Base-by-base conservation (phyloP, 139 green algal genomes). In the Axilococcus clingmanii region DNA sequence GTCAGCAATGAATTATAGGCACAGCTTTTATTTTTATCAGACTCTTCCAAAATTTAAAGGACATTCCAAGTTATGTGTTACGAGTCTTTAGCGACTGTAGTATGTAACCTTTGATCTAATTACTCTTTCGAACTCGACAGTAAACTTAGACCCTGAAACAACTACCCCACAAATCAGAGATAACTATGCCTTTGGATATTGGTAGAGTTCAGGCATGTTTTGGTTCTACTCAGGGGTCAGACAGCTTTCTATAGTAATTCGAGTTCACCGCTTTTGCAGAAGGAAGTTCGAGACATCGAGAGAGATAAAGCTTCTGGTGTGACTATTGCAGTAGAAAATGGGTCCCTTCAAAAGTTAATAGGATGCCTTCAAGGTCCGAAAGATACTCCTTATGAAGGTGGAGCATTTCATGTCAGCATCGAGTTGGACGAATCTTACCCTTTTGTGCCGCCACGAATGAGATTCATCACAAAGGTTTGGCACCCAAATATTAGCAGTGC, bases 401-500 rank as follows among this genome's bases (percentile, higher is more conserved):
- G 84, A 15, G 32, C 76, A 5, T 91, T 85, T 37, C 65, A 74
- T 7, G 69, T 96, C 0, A 83, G 94, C 56, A 97, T 97, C 27
- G 48, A 77, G 25, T 59, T 96, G 28, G 63, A 84, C 3, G 68
- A 84, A 23, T 72, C 85, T 46, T 98, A 99, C 55, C 92, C 92
- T 9, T 99, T 97, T 70, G 84, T 91, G 38, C 88, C 92, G 2
- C 92, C 92, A n/a, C 96, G 95, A 57, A 98, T 99, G 89, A 68
- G 68, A 4, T 99, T 99, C 53, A 64, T 86, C 5, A 97, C 84
- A 5, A 96, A 96, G 66, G 88, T 94, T 12, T 97, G 95, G 77
- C 92, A 99, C 66, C 93, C 91, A 35, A 99, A 99, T 65, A 77
- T 99, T 15, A 94, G 88, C 75, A 84, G 62, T 49, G 87, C 74